Evolutionary conservation across 177 flowering plant species (phyloP).

Genomic region (Tripterygium wilfordii): DNA sequence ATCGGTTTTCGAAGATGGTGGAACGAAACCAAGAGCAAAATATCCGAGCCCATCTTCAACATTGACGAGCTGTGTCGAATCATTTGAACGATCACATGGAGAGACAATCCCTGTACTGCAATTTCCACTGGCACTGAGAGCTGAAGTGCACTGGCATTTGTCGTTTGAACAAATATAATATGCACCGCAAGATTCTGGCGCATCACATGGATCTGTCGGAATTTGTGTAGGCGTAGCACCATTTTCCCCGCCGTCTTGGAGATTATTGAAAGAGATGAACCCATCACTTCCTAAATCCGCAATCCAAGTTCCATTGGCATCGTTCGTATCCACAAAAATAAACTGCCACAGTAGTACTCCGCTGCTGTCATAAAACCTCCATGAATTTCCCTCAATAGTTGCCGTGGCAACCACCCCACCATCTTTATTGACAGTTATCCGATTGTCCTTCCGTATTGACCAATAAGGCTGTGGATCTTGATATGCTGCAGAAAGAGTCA

Average conservation of each 20-base stretch:
- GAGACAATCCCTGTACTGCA: constrained; percentile 35
- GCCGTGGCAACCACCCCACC: constrained; percentile 32
- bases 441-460: constrained; percentile 41
- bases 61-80: constrained; percentile 25
- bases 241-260: constrained; percentile 19
- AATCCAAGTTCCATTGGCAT: constrained; percentile 41
- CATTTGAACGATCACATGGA: constrained; percentile 19
- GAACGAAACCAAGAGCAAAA: constrained; percentile 38
- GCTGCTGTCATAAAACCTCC: constrained; percentile 48
- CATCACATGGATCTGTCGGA: constrained; percentile 36
- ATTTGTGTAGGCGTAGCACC: constrained; percentile 20
- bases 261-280: constrained; percentile 25
- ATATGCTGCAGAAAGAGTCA: constrained; percentile 38
- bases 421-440: constrained; percentile 29
- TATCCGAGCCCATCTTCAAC: constrained; percentile 38
- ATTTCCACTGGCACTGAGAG: constrained; percentile 15
- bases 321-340: constrained; percentile 17
- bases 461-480: constrained; percentile 53
- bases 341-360: constrained; percentile 42
- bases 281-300: constrained; percentile 47
- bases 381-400: constrained; percentile 34
- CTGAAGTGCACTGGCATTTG: constrained; percentile 42
- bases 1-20: constrained; percentile 33
- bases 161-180: constrained; percentile 35
- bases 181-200: constrained; percentile 44